These are phyloP conservation scores for Amanita muscaria DNA, from an alignment of 768 basidiomycete genomes.

Conservation along the genomic window DNA sequence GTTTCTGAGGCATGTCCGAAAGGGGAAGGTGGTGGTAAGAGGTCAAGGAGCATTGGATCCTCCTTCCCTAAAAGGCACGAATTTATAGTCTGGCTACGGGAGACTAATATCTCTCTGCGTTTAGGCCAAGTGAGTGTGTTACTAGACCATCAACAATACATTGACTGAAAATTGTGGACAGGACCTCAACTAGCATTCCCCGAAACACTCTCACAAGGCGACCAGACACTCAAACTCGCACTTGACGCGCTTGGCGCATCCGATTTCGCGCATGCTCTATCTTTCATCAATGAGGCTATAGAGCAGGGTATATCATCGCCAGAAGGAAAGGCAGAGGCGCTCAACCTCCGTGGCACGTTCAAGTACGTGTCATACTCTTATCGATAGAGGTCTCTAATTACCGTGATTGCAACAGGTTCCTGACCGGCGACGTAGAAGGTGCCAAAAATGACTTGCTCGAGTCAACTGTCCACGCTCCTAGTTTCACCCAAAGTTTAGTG, in stretches of 20 bases:
- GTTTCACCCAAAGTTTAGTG: constrained; percentile 81
- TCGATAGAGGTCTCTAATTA: neutral
- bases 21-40: no score
- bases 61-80: no score
- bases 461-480: constrained; percentile 57
- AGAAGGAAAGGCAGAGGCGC: constrained; percentile 71
- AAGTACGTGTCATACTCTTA: constrained; percentile 44
- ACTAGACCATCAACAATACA: neutral
- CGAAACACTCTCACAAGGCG: constrained; percentile 67
- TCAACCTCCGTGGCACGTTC: constrained; percentile 94
- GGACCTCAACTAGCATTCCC: constrained; percentile 66
- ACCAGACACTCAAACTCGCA: constrained; percentile 72
- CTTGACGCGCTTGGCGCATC: constrained; percentile 77
- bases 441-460: constrained; percentile 80
- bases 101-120: constrained; percentile 95
- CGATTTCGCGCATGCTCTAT: constrained; percentile 76
- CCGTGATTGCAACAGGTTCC: constrained; percentile 48
- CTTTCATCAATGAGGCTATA: constrained; percentile 76
- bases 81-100: no score
- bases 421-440: constrained; percentile 72
- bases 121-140: constrained; percentile 65
- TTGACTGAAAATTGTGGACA: constrained; percentile 18
- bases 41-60: no score
- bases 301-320: constrained; percentile 79
- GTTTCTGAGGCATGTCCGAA: no score